A percentile compares a stretch with the other conserved stretches of the same genome.
phyloP scores from a whole-genome alignment of 2,329 filamentous ascomycete species.

The Diaporthe amygdali region DNA sequence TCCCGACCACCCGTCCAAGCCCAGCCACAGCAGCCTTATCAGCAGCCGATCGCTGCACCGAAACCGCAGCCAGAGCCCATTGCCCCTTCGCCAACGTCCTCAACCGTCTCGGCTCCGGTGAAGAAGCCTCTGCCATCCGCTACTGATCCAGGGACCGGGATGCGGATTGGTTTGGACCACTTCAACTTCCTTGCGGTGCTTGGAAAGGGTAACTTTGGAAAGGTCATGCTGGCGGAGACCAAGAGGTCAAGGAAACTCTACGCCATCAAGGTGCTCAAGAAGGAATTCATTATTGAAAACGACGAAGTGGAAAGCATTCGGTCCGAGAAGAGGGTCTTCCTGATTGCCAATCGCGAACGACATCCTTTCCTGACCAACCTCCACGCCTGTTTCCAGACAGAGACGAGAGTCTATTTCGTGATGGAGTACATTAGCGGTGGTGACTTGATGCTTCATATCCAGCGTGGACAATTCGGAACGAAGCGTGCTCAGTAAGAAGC shows the following conservation, averaged over 20 bases:
- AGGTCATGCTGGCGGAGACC: slow-evolving; percentile 98
- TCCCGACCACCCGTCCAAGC: slow-evolving; percentile 31
- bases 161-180: slow-evolving; percentile 92
- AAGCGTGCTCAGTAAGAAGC: slow-evolving; percentile 88
- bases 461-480: slow-evolving; percentile 92
- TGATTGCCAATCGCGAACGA: slow-evolving; percentile 95
- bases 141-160: slow-evolving; percentile 74
- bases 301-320: slow-evolving; percentile 98
- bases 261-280: slow-evolving; percentile 98
- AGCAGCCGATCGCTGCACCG: slow-evolving; percentile 33
- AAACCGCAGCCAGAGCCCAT: slow-evolving; percentile 46
- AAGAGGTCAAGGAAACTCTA: slow-evolving; percentile 92
- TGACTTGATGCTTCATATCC: slow-evolving; percentile 98
- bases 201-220: slow-evolving; percentile 99
- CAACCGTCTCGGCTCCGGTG: slow-evolving; percentile 40
- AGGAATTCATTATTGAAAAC: slow-evolving; percentile 99
- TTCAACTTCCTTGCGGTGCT: slow-evolving; percentile 99
- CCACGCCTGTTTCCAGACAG: slow-evolving; percentile 98
- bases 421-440: slow-evolving; percentile 99
- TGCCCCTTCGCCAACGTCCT: slow-evolving; percentile 39
- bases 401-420: slow-evolving; percentile 97
- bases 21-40: slow-evolving; percentile 43
- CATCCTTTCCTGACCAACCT: slow-evolving; percentile 95
- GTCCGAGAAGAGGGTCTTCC: slow-evolving; percentile 96
- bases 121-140: slow-evolving; percentile 73